Percentiles rank a stretch among this genome's conserved stretches.
Conservation (phyloP, 2,329 filamentous ascomycete species). For the Orbilia javanica region DNA sequence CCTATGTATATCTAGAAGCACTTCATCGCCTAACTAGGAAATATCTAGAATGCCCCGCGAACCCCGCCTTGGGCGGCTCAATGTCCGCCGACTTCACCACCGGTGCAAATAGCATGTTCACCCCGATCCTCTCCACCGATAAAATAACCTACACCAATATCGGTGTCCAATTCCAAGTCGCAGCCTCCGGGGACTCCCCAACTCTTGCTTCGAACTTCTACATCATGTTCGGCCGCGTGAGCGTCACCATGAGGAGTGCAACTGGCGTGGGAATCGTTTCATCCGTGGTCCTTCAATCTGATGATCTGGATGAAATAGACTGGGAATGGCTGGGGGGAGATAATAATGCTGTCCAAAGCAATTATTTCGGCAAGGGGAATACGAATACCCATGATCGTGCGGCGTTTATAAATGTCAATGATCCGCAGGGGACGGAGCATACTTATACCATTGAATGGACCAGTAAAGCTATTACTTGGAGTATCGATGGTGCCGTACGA, state of each 20-base stretch:
- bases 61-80: constrained; percentile 85
- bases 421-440: constrained; percentile 81
- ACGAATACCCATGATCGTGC: constrained; percentile 89
- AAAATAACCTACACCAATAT: constrained; percentile 79
- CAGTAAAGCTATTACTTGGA: constrained; percentile 84
- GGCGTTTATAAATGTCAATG: constrained; percentile 77
- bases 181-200: constrained; percentile 82
- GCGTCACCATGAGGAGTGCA: constrained; percentile 85
- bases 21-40: constrained; percentile 20
- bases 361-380: constrained; percentile 95
- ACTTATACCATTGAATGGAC: constrained; percentile 96
- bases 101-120: constrained; percentile 83
- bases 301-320: constrained; percentile 94
- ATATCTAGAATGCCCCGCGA: constrained; percentile 73
- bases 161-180: constrained; percentile 85
- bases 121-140: constrained; percentile 68
- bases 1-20: constrained; percentile 55
- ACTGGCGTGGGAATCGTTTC: constrained; percentile 93
- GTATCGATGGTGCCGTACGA: constrained; percentile 81
- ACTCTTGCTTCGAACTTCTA: constrained; percentile 92
- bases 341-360: constrained; percentile 84
- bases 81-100: constrained; percentile 85
- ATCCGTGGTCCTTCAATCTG: constrained; percentile 89
- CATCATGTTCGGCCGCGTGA: constrained; percentile 97
- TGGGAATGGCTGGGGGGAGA: constrained; percentile 93